phyloP scores from a whole-genome alignment of 1,284 basidiomycete species.

The Albatrellus sp. region DNA sequence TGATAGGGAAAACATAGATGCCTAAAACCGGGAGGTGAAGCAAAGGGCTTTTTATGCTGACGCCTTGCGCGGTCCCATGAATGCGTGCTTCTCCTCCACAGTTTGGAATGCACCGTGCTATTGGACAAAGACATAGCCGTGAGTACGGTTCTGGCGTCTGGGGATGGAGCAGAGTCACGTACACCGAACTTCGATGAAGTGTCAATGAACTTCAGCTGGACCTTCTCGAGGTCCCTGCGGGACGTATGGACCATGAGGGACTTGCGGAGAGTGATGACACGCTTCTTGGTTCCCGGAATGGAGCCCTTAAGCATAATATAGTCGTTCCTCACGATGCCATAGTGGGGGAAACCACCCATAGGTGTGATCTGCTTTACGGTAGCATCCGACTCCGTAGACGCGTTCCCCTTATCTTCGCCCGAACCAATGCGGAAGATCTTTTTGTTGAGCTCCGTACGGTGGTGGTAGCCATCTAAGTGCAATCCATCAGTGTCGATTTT shows the following conservation, averaged over 20 bases:
- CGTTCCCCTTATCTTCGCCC: slow-evolving; percentile 73
- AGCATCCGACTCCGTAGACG: slow-evolving; percentile 87
- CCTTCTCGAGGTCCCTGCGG: slow-evolving; percentile 89
- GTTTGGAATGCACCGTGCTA: slow-evolving; percentile 95
- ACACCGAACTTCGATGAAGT: slow-evolving; percentile 92
- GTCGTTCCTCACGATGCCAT: slow-evolving; percentile 98
- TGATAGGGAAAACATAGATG: slow-evolving; percentile 11
- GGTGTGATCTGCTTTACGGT: slow-evolving; percentile 96
- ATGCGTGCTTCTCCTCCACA: slow-evolving; percentile 87
- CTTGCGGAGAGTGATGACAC: slow-evolving; percentile 89
- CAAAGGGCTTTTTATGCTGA: slow-evolving; percentile 35
- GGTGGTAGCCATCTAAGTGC: slow-evolving; percentile 85
- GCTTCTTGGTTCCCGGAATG: slow-evolving; percentile 94
- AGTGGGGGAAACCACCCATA: slow-evolving; percentile 98
- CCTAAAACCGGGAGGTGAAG: slow-evolving; percentile 8
- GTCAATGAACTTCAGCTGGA: slow-evolving; percentile 98
- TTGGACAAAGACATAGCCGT: slow-evolving; percentile 12
- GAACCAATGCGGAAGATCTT: slow-evolving; percentile 95
- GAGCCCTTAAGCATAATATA: slow-evolving; percentile 94
- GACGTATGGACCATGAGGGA: slow-evolving; percentile 82
- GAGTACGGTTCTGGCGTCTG: slow-evolving; percentile 1
- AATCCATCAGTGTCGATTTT: slow-evolving; percentile 10
- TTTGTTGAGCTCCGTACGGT: slow-evolving; percentile 98
- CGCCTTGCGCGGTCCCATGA: slow-evolving; percentile 86
- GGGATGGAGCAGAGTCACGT: slow-evolving; percentile 21